These are phyloP conservation scores for Triticum aestivum DNA, from an alignment of 176 grass and related monocot species.

Conservation along the genomic window IWGSC_CS_RefSeq_v2.1 NC_057814.1:119579457-119579956, in stretches of 20 bases:
- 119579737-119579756: not conserved
- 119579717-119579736: not conserved
- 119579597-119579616: not conserved
- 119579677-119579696: not conserved
- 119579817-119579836: conserved; percentile 49
- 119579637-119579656: not conserved
- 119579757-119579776: conserved; percentile 9
- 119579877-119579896: conserved; percentile 94
- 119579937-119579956: conserved; percentile 96
- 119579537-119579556: not conserved
- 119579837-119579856: conserved; percentile 69
- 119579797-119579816: conserved; percentile 46
- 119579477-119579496: not conserved
- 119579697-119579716: not conserved
- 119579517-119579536: not conserved
- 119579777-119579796: conserved; percentile 30
- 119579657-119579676: conserved; percentile 2
- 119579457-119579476: not conserved
- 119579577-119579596: not conserved
- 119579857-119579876: conserved; percentile 61
- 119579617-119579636: not conserved
- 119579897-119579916: conserved; percentile 78
- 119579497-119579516: not conserved
- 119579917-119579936: conserved; percentile 70
- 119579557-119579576: not conserved